Evolutionary conservation across 306 rosid species (phyloP).

Genomic region (Clitoria ternatea): DNA sequence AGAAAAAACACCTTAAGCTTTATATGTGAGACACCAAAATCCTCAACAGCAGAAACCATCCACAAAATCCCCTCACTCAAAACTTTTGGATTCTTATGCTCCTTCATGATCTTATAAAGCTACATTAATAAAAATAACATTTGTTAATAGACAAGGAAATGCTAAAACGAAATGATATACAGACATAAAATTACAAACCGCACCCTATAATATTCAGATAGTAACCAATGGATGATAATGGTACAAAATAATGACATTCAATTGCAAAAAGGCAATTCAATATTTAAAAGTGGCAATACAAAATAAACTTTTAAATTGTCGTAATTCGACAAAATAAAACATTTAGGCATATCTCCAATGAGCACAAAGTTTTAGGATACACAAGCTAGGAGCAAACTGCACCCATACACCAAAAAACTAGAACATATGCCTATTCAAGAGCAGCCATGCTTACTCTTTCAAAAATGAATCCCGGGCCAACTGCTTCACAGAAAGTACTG

Average conservation of each 20-base stretch:
- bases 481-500: constrained; percentile 81
- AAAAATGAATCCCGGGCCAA: constrained; percentile 94
- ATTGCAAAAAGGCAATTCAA: neutral
- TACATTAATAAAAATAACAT: constrained; percentile 22
- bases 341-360: neutral
- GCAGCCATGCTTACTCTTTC: constrained; percentile 71
- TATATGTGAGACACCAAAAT: constrained; percentile 80
- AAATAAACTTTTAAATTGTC: neutral
- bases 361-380: neutral
- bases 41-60: constrained; percentile 98
- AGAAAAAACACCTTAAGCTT: constrained; percentile 75
- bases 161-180: neutral
- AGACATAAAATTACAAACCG: neutral
- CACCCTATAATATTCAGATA: neutral
- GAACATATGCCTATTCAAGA: neutral
- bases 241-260: neutral
- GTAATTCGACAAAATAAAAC: neutral
- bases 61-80: constrained; percentile 93
- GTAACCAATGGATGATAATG: neutral
- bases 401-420: neutral
- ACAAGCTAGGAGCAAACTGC: neutral
- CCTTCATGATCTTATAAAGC: constrained; percentile 95
- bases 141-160: constrained; percentile 1
- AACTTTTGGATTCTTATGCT: constrained; percentile 99
- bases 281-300: neutral